A percentile compares a stretch with the other conserved stretches of the same genome.
These are phyloP conservation scores for Pleurotus cornucopiae DNA, from an alignment of 768 basidiomycete species.

Conservation along the genomic window DNA sequence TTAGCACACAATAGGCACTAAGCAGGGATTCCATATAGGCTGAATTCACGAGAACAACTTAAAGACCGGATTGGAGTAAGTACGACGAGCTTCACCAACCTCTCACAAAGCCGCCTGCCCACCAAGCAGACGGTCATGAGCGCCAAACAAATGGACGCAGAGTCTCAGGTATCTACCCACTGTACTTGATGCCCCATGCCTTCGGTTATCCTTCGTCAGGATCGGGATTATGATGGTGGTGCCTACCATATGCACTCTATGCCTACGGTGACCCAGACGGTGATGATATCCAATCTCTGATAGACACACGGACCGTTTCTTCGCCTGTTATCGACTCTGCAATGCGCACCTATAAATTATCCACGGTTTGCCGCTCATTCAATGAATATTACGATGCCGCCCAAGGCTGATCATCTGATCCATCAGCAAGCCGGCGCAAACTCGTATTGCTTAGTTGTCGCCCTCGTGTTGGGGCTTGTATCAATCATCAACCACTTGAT, in stretches of 20 bases:
- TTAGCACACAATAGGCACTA: not conserved
- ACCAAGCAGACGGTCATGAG: conserved; percentile 6
- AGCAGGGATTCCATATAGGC: conserved; percentile 9
- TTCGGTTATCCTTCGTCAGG: not conserved
- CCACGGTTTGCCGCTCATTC: no score
- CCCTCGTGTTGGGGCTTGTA: no score
- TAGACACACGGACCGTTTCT: no score
- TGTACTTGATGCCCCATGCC: not conserved
- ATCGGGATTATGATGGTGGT: not conserved
- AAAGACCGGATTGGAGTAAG: conserved; percentile 13
- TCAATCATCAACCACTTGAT: no score
- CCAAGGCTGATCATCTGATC: no score
- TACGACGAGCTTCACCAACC: conserved; percentile 3
- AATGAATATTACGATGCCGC: no score
- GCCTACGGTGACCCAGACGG: conserved; percentile 20
- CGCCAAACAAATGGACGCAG: conserved; percentile 4
- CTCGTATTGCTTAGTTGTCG: no score
- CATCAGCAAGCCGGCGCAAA: no score
- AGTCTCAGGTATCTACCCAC: not conserved
- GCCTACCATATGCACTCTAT: conserved; percentile 8
- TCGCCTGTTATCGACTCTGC: no score
- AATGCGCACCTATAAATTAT: no score
- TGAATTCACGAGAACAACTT: conserved; percentile 17
- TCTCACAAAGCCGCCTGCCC: not conserved
- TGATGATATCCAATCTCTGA: conserved; percentile 19